Conservation (phyloP, 2,329 filamentous ascomycete species). For the Apiospora koreana region DNA sequence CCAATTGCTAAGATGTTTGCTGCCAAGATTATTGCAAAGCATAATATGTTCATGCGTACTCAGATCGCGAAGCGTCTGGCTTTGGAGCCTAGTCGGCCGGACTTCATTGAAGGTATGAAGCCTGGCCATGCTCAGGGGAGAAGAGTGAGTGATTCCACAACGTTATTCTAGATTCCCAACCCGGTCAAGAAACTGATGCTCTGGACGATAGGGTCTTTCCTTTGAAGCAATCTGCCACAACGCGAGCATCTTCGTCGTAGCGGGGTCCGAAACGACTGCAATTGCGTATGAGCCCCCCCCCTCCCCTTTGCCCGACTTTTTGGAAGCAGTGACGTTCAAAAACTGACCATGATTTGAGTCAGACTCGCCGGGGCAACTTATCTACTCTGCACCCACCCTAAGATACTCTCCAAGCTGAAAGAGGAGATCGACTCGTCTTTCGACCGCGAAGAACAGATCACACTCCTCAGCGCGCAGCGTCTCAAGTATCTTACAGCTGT, state of each 20-base stretch:
- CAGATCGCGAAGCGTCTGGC: slow-evolving; percentile 1
- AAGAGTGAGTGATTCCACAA: not conserved
- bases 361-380: not conserved
- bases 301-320: not conserved
- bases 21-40: not conserved
- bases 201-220: not conserved
- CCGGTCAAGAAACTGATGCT: not conserved
- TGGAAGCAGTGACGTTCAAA: not conserved
- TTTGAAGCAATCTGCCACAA: slow-evolving; percentile 5
- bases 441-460: not conserved
- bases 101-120: slow-evolving; percentile 10
- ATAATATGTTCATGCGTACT: not conserved
- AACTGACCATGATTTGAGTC: not conserved
- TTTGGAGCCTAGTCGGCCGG: not conserved
- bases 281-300: not conserved
- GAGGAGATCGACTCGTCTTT: slow-evolving; percentile 8
- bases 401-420: slow-evolving; percentile 3
- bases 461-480: slow-evolving; percentile 1
- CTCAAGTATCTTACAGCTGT: slow-evolving; percentile 5
- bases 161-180: too few relatives aligned
- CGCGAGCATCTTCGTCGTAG: slow-evolving; percentile 2
- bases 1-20: not conserved
- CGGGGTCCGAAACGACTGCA: slow-evolving; percentile 8
- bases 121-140: not conserved
- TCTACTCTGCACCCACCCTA: not conserved